Conservation (phyloP, 2,329 filamentous ascomycete species). For the Penicillium sclerotiorum region DNA sequence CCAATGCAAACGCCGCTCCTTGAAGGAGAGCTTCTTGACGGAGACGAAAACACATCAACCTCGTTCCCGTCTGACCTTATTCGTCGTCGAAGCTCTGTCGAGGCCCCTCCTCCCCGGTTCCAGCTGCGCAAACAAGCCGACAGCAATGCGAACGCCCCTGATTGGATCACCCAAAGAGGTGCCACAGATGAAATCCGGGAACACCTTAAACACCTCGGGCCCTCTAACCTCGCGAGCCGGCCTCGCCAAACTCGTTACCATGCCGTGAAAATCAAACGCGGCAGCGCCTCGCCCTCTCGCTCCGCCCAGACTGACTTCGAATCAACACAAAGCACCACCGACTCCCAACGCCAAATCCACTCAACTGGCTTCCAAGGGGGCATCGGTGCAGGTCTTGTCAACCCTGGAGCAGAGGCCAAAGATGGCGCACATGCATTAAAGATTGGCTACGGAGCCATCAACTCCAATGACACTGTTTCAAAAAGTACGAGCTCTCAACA, state of each 20-base stretch:
- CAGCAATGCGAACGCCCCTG: slow-evolving; percentile 29
- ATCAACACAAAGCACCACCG: slow-evolving; percentile 46
- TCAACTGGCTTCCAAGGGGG: slow-evolving; percentile 51
- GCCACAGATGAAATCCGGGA: slow-evolving; percentile 59
- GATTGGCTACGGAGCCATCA: slow-evolving; percentile 56
- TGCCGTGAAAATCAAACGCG: slow-evolving; percentile 68
- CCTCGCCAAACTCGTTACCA: slow-evolving; percentile 64
- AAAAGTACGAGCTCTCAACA: slow-evolving; percentile 26
- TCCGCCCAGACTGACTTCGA: slow-evolving; percentile 39
- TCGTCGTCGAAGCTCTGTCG: slow-evolving; percentile 38
- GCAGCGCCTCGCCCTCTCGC: slow-evolving; percentile 38
- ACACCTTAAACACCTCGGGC: slow-evolving; percentile 65
- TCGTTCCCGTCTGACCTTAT: slow-evolving; percentile 22
- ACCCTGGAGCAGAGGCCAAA: slow-evolving; percentile 59
- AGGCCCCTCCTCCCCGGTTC: slow-evolving; percentile 43
- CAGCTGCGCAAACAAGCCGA: slow-evolving; percentile 42
- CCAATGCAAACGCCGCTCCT: slow-evolving; percentile 35
- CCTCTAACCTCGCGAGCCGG: slow-evolving; percentile 63
- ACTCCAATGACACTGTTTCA: slow-evolving; percentile 28
- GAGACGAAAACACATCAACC: slow-evolving; percentile 46
- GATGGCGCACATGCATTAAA: slow-evolving; percentile 67
- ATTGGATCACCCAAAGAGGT: slow-evolving; percentile 50
- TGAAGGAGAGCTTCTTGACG: slow-evolving; percentile 45
- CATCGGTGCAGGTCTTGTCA: slow-evolving; percentile 57
- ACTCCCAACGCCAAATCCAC: slow-evolving; percentile 31